Percentiles rank a stretch among this genome's conserved stretches.
phyloP scores from a whole-genome alignment of 768 basidiomycete species.

The Favolaschia claudopus region DNA sequence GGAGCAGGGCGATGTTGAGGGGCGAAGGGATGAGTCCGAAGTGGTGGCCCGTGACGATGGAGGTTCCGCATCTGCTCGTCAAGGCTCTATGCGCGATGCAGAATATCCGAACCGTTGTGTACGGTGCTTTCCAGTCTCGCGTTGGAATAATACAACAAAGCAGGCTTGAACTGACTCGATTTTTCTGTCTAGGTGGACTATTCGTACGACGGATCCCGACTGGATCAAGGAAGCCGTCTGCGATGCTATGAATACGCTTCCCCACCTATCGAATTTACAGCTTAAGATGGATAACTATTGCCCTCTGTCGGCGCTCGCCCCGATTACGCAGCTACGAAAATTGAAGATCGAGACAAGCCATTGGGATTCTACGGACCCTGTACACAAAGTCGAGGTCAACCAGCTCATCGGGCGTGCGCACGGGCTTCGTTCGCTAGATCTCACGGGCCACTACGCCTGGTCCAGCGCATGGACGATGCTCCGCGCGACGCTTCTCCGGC shows the following conservation, averaged over 20 bases:
- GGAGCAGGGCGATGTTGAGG: background rate
- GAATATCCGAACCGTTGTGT: background rate
- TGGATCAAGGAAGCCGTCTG: background rate
- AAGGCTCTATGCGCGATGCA: background rate
- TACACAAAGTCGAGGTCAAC: background rate
- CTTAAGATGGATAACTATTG: background rate
- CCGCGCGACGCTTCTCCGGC: background rate
- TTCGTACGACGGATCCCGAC: background rate
- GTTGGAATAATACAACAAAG: no score
- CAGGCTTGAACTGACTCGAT: no score
- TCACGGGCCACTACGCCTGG: background rate
- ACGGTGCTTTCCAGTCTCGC: background rate
- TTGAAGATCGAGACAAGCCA: background rate
- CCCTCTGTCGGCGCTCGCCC: background rate
- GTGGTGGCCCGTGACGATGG: background rate
- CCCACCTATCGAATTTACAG: background rate
- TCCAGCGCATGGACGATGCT: slow-evolving; percentile 1
- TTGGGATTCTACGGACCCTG: background rate
- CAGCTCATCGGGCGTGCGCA: background rate
- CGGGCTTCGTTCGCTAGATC: background rate
- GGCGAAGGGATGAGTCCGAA: background rate
- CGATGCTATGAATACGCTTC: background rate
- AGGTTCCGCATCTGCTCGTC: background rate
- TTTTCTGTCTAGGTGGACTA: no score
- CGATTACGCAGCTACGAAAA: background rate